These are phyloP conservation scores for Colletotrichum tofieldiae DNA, from an alignment of 2,329 filamentous ascomycete genomes.

Conservation along the genomic window DNA sequence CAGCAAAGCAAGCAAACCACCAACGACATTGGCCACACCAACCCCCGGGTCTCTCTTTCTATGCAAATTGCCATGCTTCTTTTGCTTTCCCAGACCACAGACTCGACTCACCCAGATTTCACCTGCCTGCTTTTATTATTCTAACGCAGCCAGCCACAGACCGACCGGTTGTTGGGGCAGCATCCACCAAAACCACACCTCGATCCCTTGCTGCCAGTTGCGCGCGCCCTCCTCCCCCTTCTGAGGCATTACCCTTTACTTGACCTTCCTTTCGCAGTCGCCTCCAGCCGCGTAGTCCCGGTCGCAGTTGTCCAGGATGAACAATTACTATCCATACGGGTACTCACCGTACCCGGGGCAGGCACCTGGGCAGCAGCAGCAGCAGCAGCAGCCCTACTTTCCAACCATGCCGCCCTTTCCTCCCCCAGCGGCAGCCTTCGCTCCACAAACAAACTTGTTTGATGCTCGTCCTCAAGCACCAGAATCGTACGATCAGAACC, in stretches of 20 bases:
- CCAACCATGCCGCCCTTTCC: slow-evolving; percentile 30
- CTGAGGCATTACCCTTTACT: neutral
- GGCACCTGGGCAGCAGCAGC: slow-evolving; percentile 8
- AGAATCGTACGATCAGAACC: slow-evolving; percentile 43
- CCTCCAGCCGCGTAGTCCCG: slow-evolving; percentile 1
- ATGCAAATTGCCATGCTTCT: slow-evolving; percentile 37
- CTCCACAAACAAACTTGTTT: slow-evolving; percentile 22
- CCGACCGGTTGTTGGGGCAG: neutral
- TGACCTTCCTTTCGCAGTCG: neutral
- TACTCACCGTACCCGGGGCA: slow-evolving; percentile 53
- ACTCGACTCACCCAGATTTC: slow-evolving; percentile 7
- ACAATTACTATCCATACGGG: slow-evolving; percentile 59
- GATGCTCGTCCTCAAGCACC: slow-evolving; percentile 22
- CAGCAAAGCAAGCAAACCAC: slow-evolving; percentile 27
- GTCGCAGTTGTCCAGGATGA: slow-evolving; percentile 45
- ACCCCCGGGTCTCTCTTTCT: slow-evolving; percentile 10
- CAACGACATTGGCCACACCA: slow-evolving; percentile 24
- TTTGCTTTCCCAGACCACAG: slow-evolving; percentile 19
- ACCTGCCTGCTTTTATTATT: slow-evolving; percentile 10
- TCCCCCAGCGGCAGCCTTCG: slow-evolving; percentile 11
- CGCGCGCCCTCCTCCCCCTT: neutral
- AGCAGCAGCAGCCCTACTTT: slow-evolving; percentile 35
- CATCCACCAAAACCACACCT: neutral
- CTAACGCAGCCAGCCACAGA: slow-evolving; percentile 17
- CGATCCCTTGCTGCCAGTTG: neutral